Base-by-base conservation (phyloP, 2,329 filamentous ascomycete genomes). In the Neonectria sp. region DNA sequence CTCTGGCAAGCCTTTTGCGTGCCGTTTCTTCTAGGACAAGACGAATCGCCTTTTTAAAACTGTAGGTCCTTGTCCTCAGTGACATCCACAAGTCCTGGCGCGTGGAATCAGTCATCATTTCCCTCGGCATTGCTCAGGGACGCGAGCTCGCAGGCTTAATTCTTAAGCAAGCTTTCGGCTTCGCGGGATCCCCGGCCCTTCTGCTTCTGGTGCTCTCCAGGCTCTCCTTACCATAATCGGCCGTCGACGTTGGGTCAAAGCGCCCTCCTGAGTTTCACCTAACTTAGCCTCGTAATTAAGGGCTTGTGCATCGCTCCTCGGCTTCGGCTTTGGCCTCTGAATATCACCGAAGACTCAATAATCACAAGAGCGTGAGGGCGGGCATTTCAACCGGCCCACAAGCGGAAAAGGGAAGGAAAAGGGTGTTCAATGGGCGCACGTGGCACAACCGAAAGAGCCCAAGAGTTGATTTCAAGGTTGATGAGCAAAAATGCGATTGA, bases 241-340 rank as follows among this genome's bases (percentile, higher is more conserved):
- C 51, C 45, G n/a, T 65, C 53, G 27, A 51, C 31, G 55, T 48
- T 24, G 29, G 65, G 73, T 73, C 73, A 73, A 71, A 75, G 73
- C 73, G 73, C 58, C 55, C 45, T 72, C 64, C 55, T 63, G 55
- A 67, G 73, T 75, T 75, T 75, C 73, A 75, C 63, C 70, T 75
- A 71, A 61, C 33, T 71, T 75, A 75, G 73, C 67, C 65, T 62
- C 57, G 31, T 58, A 49, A 68, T 67, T 68, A 65, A 61, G 63
- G 63, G 31, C 35, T 52, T 57, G 46, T 43, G 52, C 49, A 60
- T 67, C 58, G 51, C 55, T 7, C 6, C 15, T 40, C 35, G 15
- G 35, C 35, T 17, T 35, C 13, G 12, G 49, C 65, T 70, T 48
- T 53, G 53, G 58, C 61, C 49, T 49, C 13, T 11, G 55, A 57